These are phyloP conservation scores for Ascochyta fabae DNA, from an alignment of 2,329 filamentous ascomycete species.

Conservation along the genomic window DNA sequence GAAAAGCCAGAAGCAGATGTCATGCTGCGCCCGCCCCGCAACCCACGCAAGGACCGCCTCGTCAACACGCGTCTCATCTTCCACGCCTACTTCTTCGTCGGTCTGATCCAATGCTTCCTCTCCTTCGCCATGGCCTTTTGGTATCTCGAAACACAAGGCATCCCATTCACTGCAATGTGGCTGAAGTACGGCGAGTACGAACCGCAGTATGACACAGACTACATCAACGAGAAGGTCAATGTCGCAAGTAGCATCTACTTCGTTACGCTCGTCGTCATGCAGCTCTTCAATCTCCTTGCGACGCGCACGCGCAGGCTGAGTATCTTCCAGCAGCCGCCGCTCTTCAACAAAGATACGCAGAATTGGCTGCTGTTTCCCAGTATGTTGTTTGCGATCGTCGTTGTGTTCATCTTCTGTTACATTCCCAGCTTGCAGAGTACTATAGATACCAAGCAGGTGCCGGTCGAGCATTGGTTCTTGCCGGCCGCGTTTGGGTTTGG, in stretches of 20 bases:
- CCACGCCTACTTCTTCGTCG: conserved; percentile 75
- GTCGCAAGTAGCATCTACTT: conserved; percentile 78
- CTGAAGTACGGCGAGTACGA: conserved; percentile 55
- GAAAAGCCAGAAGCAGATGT: conserved; percentile 80
- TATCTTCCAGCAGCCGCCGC: conserved; percentile 75
- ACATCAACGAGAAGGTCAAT: conserved; percentile 59
- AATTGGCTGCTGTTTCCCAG: conserved; percentile 75
- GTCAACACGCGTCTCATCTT: conserved; percentile 76
- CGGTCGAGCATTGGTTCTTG: conserved; percentile 77
- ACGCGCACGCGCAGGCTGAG: conserved; percentile 65
- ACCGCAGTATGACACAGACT: conserved; percentile 31
- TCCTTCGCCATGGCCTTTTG: conserved; percentile 57
- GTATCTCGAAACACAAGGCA: conserved; percentile 55
- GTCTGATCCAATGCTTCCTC: conserved; percentile 56
- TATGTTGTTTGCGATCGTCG: conserved; percentile 70
- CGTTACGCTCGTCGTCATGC: conserved; percentile 81
- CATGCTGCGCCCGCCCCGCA: conserved; percentile 70
- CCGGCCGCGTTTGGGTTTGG: conserved; percentile 74
- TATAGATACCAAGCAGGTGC: conserved; percentile 67
- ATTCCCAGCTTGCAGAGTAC: conserved; percentile 68
- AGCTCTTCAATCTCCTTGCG: conserved; percentile 77
- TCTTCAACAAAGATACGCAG: conserved; percentile 68
- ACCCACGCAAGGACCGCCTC: conserved; percentile 72
- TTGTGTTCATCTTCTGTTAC: conserved; percentile 72
- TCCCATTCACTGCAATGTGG: conserved; percentile 72